These are phyloP conservation scores for Microbotryum violaceum DNA, from an alignment of 1,284 basidiomycete species.

Conservation along the genomic window DNA sequence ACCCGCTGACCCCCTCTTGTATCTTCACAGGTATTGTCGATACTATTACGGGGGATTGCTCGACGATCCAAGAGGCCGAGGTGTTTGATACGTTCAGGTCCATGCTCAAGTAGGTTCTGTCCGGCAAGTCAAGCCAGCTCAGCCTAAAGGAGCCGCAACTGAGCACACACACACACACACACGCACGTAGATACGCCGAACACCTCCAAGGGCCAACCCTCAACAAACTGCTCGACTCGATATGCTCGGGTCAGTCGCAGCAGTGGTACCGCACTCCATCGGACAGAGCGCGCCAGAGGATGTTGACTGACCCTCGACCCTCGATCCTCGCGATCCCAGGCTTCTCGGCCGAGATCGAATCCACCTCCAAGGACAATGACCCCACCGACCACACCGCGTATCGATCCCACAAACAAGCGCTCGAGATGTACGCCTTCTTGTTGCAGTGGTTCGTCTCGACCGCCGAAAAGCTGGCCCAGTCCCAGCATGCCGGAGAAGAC, in stretches of 20 bases:
- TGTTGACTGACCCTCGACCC: background rate
- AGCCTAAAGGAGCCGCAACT: constrained; percentile 1
- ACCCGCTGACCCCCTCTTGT: background rate
- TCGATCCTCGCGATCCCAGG: constrained; percentile 39
- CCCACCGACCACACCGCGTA: constrained; percentile 63
- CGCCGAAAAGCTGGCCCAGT: constrained; percentile 62
- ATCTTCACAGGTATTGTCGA: constrained; percentile 58
- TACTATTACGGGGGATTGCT: constrained; percentile 61
- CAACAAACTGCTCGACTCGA: constrained; percentile 68
- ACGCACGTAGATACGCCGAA: constrained; percentile 47
- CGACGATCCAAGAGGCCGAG: constrained; percentile 56
- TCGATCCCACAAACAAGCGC: constrained; percentile 58
- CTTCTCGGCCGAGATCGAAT: constrained; percentile 60
- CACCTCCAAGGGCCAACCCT: constrained; percentile 55
- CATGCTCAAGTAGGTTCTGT: constrained; percentile 53
- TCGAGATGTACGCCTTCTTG: constrained; percentile 84
- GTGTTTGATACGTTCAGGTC: constrained; percentile 72
- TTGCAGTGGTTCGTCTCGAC: constrained; percentile 73
- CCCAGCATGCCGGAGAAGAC: constrained; percentile 48
- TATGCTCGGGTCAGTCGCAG: constrained; percentile 43
- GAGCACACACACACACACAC: no score
- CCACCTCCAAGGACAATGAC: constrained; percentile 55
- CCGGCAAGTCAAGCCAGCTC: background rate
- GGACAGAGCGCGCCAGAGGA: background rate
- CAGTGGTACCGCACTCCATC: background rate